Conservation (phyloP, 352 stramenopile species). For the Blastocystis sp. region DNA sequence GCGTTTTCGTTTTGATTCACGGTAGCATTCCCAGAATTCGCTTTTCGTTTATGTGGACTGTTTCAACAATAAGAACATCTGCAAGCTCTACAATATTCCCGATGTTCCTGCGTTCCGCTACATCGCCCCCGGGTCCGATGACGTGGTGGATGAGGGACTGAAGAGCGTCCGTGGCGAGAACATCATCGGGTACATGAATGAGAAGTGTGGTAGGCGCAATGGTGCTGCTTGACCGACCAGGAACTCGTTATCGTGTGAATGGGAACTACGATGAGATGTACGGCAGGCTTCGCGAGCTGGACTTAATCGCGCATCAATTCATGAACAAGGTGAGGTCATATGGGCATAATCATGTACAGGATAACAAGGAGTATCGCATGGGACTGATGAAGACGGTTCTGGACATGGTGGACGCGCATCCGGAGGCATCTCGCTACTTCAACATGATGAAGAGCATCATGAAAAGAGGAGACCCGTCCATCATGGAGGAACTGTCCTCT, state of each 20-base stretch:
- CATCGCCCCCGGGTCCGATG: slow-evolving; percentile 17
- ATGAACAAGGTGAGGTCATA: slow-evolving; percentile 10
- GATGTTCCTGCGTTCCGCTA: slow-evolving; percentile 36
- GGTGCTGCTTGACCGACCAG: neutral
- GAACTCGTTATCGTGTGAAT: slow-evolving; percentile 10
- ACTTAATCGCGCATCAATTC: slow-evolving; percentile 43
- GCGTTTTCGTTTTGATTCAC: neutral
- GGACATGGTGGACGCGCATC: neutral
- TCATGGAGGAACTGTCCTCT: slow-evolving; percentile 10
- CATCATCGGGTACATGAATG: slow-evolving; percentile 59
- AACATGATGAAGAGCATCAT: slow-evolving; percentile 59
- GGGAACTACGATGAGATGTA: slow-evolving; percentile 53
- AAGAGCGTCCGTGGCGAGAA: slow-evolving; percentile 35
- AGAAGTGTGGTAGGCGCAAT: neutral
- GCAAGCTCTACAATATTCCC: neutral
- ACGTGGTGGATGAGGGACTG: slow-evolving; percentile 29
- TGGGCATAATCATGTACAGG: neutral
- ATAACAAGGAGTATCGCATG: slow-evolving; percentile 51
- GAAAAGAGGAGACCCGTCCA: slow-evolving; percentile 4
- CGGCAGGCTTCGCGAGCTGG: neutral
- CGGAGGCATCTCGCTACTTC: slow-evolving; percentile 54
- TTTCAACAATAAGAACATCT: slow-evolving; percentile 5
- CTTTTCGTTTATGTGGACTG: slow-evolving; percentile 61
- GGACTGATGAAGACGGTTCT: slow-evolving; percentile 8
- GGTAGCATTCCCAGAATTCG: slow-evolving; percentile 3